These are phyloP conservation scores for Dendrobium catenatum DNA, from an alignment of 106 monocot species.

Conservation along the genomic window DNA sequence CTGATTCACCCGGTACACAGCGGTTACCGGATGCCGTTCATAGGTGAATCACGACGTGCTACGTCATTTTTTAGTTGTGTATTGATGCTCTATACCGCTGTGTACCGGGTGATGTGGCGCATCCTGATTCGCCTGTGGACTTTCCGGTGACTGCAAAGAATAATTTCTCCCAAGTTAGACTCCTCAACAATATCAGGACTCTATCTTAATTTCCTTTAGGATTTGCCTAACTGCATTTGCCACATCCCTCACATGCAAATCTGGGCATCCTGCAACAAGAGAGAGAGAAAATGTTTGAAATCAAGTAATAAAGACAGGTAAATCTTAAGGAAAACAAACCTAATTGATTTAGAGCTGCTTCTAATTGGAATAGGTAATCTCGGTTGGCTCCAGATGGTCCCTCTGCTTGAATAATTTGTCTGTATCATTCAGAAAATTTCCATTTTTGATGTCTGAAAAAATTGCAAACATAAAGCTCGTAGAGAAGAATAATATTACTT, in stretches of 20 bases:
- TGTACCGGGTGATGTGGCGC: too few species aligned
- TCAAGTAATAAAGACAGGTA: not conserved
- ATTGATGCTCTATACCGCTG: too few species aligned
- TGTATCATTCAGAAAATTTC: slow-evolving; percentile 15
- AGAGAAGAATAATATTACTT: slow-evolving; percentile 35
- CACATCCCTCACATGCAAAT: slow-evolving; percentile 64
- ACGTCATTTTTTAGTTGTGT: too few species aligned
- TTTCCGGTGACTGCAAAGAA: too few species aligned
- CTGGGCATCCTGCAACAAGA: slow-evolving; percentile 48
- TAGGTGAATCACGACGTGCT: too few species aligned
- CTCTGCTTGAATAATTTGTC: slow-evolving; percentile 72
- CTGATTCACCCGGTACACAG: too few species aligned
- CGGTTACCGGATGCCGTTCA: too few species aligned
- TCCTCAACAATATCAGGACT: not conserved
- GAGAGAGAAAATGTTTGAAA: not conserved
- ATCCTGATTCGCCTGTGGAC: too few species aligned
- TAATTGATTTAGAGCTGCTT: slow-evolving; percentile 43
- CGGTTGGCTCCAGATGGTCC: slow-evolving; percentile 92
- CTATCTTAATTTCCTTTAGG: slow-evolving; percentile 6
- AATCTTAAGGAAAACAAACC: slow-evolving; percentile 26
- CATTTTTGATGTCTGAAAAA: not conserved
- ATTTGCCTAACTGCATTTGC: slow-evolving; percentile 54
- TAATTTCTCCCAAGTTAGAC: too few species aligned
- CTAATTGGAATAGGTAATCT: slow-evolving; percentile 90
- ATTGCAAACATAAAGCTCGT: not conserved